Conservation (phyloP, 1,139 yeast species). For the Protomyces arabidopsidicola region DNA sequence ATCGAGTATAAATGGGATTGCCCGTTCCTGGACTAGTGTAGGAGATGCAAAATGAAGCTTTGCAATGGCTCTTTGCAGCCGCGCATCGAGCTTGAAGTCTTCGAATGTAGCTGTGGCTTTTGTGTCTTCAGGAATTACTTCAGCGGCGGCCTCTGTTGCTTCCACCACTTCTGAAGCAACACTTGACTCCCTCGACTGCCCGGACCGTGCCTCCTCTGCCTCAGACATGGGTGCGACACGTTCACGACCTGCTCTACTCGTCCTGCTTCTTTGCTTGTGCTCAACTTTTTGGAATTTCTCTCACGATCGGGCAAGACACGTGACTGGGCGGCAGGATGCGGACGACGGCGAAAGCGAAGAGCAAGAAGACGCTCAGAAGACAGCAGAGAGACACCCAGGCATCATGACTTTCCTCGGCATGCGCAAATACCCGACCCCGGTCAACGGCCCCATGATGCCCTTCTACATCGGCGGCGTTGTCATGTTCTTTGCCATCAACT, state of each 20-base stretch:
- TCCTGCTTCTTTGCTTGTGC: too few species aligned
- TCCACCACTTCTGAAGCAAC: neutral
- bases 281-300: neutral
- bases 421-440: slow-evolving; percentile 45
- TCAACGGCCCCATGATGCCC: slow-evolving; percentile 58
- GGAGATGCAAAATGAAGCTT: slow-evolving; percentile 80
- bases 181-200: neutral
- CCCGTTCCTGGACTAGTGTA: slow-evolving; percentile 81
- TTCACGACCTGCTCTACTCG: too few species aligned
- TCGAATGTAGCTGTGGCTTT: slow-evolving; percentile 25
- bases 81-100: slow-evolving; percentile 55
- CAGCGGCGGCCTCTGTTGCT: neutral
- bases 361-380: neutral
- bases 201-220: neutral
- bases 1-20: slow-evolving; percentile 87
- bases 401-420: slow-evolving; percentile 32
- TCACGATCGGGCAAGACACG: neutral
- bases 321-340: neutral
- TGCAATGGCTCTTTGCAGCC: slow-evolving; percentile 71
- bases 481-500: slow-evolving; percentile 51
- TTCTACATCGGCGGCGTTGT: slow-evolving; percentile 55
- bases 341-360: neutral
- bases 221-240: neutral
- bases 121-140: neutral
- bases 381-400: neutral